Conservation (phyloP, 176 grass and related monocot species). For the Carex parvula region DNA sequence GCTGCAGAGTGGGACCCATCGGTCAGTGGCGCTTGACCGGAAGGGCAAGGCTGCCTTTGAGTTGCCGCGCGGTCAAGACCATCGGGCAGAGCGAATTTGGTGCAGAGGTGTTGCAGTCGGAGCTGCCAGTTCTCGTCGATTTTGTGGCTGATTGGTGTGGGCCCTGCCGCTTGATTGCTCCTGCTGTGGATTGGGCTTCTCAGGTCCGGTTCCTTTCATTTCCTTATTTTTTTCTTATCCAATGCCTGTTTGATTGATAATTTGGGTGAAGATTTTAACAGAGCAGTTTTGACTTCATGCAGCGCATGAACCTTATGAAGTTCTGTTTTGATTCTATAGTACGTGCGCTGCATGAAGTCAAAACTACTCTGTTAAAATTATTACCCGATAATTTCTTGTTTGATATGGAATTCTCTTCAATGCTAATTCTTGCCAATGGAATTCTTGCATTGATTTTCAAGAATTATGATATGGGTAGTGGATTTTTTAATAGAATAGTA, state of each 20-base stretch:
- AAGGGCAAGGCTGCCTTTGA: slow-evolving; percentile 34
- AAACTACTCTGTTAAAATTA: no score
- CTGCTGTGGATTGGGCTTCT: slow-evolving; percentile 83
- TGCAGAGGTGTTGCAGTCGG: slow-evolving; percentile 68
- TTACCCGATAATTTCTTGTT: background rate
- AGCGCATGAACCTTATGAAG: no score
- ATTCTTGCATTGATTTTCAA: background rate
- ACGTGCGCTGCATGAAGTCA: no score
- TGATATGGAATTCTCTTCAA: slow-evolving; percentile 7
- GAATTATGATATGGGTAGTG: background rate
- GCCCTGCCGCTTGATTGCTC: slow-evolving; percentile 82
- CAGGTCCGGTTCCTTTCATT: slow-evolving; percentile 27
- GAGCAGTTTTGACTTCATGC: no score
- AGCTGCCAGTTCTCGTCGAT: slow-evolving; percentile 85
- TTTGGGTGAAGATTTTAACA: no score
- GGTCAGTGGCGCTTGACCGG: background rate
- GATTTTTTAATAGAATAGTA: background rate
- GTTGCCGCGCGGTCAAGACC: slow-evolving; percentile 50
- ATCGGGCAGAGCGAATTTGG: slow-evolving; percentile 64
- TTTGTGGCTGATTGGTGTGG: slow-evolving; percentile 98
- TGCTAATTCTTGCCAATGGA: background rate
- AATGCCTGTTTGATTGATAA: background rate
- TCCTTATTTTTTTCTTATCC: background rate
- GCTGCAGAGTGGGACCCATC: slow-evolving; percentile 10
- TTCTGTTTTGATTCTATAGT: no score